Percentiles rank a stretch among this genome's conserved stretches.
phyloP scores from a whole-genome alignment of 805 yeast genomes.

The Yarrowia deformans region DNA sequence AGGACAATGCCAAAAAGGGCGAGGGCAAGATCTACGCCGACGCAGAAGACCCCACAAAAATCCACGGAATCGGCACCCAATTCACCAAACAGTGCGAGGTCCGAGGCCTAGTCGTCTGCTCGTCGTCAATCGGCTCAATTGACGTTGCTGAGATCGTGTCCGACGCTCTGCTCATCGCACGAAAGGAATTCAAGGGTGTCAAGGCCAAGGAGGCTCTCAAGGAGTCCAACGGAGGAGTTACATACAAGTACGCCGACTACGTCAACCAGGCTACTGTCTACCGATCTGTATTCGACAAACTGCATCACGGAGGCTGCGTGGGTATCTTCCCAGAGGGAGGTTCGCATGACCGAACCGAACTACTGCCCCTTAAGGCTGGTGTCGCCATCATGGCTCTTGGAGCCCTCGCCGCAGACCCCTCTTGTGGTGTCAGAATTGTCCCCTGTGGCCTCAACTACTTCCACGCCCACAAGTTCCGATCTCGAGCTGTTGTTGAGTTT shows the following conservation, averaged over 20 bases:
- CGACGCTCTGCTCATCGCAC: slow-evolving; percentile 72
- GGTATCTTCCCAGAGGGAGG: slow-evolving; percentile 99
- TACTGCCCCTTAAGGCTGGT: slow-evolving; percentile 94
- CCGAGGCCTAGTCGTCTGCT: slow-evolving; percentile 76
- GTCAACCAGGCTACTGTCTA: slow-evolving; percentile 88
- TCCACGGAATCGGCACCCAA: slow-evolving; percentile 71
- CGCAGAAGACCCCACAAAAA: slow-evolving; percentile 56
- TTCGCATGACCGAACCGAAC: slow-evolving; percentile 91
- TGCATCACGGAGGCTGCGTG: slow-evolving; percentile 78
- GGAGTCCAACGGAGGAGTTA: slow-evolving; percentile 55
- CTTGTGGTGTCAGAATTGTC: slow-evolving; percentile 81
- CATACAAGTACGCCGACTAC: slow-evolving; percentile 76
- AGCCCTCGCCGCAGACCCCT: slow-evolving; percentile 80
- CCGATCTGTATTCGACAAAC: slow-evolving; percentile 81
- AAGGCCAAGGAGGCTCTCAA: slow-evolving; percentile 55
- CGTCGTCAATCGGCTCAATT: slow-evolving; percentile 76
- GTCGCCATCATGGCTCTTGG: slow-evolving; percentile 98
- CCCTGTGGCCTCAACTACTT: slow-evolving; percentile 98
- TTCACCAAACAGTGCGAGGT: slow-evolving; percentile 69
- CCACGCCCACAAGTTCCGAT: slow-evolving; percentile 93
- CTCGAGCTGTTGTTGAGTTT: slow-evolving; percentile 93
- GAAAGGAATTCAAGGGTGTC: slow-evolving; percentile 72
- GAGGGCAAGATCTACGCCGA: slow-evolving; percentile 69
- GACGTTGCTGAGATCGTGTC: slow-evolving; percentile 71
- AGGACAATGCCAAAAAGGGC: slow-evolving; percentile 77